Percentiles rank a stretch among this genome's conserved stretches.
Conservation (phyloP, 805 yeast species). For the Candida palmyrensis region DNA sequence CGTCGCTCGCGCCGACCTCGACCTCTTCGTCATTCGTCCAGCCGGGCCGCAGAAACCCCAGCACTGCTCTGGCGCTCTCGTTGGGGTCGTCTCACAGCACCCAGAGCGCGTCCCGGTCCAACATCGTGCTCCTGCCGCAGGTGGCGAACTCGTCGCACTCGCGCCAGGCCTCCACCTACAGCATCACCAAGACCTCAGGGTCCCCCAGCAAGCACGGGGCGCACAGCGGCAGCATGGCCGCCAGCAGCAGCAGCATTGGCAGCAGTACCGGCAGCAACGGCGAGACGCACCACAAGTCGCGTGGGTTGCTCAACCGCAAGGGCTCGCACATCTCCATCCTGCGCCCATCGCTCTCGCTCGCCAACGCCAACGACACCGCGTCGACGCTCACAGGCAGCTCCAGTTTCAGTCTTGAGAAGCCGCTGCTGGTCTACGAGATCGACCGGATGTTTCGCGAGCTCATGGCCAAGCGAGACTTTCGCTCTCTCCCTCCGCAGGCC, state of each 20-base stretch:
- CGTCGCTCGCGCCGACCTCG: neutral
- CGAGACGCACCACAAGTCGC: constrained; percentile 11
- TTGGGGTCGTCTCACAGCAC: constrained; percentile 8
- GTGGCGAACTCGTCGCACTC: constrained; percentile 28
- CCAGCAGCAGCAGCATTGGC: constrained; percentile 7
- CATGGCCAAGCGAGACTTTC: constrained; percentile 80
- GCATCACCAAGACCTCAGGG: constrained; percentile 31
- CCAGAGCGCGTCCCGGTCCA: no score
- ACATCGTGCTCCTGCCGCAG: constrained; percentile 26
- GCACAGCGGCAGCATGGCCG: constrained; percentile 9
- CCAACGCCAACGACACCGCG: constrained; percentile 12
- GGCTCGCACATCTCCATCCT: constrained; percentile 21
- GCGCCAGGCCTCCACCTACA: constrained; percentile 36
- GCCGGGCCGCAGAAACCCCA: neutral
- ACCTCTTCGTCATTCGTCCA: no score
- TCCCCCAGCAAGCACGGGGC: no score
- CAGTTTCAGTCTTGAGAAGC: constrained; percentile 53
- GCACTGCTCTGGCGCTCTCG: constrained; percentile 3
- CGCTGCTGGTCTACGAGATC: constrained; percentile 58
- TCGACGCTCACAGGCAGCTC: constrained; percentile 10
- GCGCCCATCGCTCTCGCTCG: constrained; percentile 18
- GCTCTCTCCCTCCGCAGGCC: constrained; percentile 63
- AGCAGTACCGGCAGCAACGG: constrained; percentile 4
- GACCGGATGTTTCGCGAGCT: constrained; percentile 73
- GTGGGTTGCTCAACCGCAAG: constrained; percentile 15